A percentile compares a stretch with the other conserved stretches of the same genome.
phyloP scores from a whole-genome alignment of 2,329 filamentous ascomycete species.

The Hysterium pulicare region DNA sequence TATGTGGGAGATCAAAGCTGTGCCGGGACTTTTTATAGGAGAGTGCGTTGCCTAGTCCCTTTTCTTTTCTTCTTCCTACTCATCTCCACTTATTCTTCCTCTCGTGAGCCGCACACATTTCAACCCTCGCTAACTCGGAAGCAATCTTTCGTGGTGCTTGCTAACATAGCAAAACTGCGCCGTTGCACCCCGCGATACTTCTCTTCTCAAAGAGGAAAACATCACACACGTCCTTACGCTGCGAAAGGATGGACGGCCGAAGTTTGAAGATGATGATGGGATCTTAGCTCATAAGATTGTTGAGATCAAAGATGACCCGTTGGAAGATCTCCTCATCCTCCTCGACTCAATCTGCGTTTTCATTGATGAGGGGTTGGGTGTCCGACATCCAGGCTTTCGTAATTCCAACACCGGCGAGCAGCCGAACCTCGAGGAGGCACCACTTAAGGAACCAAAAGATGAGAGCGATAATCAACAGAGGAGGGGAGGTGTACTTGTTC shows the following conservation, averaged over 20 bases:
- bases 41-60: neutral
- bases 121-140: neutral
- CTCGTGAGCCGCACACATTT: neutral
- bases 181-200: neutral
- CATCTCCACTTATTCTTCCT: neutral
- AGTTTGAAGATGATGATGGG: neutral
- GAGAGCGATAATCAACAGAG: neutral
- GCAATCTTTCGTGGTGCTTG: neutral
- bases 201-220: neutral
- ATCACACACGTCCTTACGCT: constrained; percentile 2
- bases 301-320: constrained; percentile 1
- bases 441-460: neutral
- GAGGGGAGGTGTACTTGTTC: neutral
- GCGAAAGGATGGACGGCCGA: neutral
- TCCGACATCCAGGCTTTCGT: no score
- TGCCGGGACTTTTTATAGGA: neutral
- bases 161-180: neutral
- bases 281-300: neutral
- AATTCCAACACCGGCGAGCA: no score
- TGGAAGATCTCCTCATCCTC: constrained; percentile 1
- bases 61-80: no score
- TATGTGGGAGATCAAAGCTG: neutral
- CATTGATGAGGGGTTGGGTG: neutral
- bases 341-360: neutral
- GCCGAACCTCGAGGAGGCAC: neutral